Base-by-base conservation (phyloP, 495 filamentous ascomycete genomes). In the Cudoniella acicularis region DNA sequence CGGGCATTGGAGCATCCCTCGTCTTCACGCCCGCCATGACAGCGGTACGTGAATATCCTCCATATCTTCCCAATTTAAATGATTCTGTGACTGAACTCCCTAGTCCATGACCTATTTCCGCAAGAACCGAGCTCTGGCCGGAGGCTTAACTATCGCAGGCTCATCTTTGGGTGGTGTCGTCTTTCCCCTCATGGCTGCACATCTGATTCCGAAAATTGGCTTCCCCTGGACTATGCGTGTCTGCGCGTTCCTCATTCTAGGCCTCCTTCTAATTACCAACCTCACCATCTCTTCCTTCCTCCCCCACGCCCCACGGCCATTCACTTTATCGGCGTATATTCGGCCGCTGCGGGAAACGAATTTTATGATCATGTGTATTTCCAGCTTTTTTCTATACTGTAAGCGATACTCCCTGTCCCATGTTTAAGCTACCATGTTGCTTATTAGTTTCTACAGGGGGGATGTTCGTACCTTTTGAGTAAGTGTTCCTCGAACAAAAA, bases 171-270 rank as follows among this genome's bases (percentile, higher is more conserved):
- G 86, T 4, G 86, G 85, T 17, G 77, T 87, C 41, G 75, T 88
- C 8, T 76, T 87, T 45, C 83, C 82, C 10, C 89, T 91, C 67
- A 85, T 90, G 80, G 78, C 89, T 45, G 65, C 77, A 11, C 72
- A 77, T n/a, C 67, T 91, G 18, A 82, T 90, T 59, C 74, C 70
- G 0, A 49, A 70, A 21, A 75, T 88, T 42, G 87, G 86, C 2
- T 92, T 87, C 56, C 70, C 72, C 2, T 92, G 89, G 88, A 76
- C 87, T 1, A 82, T 91, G 71, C 83, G 88, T 10, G 78, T 77
- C 36, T 72, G 77, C 42, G 87, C 81, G 9, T 90, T 91, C 60
- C 59, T 91, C 27, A 82, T 91, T 26, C 71, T 84, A 70, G n/a
- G 49, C 26, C 40, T 55, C 36, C 30, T 36, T 13, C 4, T 36